Evolutionary conservation across 495 filamentous ascomycete species (phyloP), one percentile per base, ranked within the genome.

Genomic region (Daldinia decipiens): DNA sequence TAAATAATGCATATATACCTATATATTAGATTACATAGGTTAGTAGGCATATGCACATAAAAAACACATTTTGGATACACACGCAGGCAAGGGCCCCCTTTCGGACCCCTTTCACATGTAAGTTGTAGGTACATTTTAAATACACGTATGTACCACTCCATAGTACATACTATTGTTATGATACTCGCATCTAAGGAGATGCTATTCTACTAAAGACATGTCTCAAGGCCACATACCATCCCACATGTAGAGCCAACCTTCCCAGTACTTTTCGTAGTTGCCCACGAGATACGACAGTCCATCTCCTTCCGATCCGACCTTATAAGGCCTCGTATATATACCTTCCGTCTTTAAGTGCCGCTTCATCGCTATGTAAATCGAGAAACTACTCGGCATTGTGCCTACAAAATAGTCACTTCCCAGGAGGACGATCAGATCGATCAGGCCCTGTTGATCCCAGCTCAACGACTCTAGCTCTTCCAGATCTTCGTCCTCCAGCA

Each of bases 371-470:
- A 82, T 77, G 34, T 80, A 80, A 32, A 83, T 74, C 21, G 80
- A 82, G 69, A 84, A 84, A n/a, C 81, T 83, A 57, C 81, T 82
- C 1, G 81, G 82, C 62, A 78, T 83, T 7, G 81, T 74, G 0
- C 81, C 81, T 0, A 81, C 59, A 56, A 84, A 84, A 54, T 78
- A 80, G 50, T 83, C 76, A 34, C 78, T 76, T 8, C 78, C 79
- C 5, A 82, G 62, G 12, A 84, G 57, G 0, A 82, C 79, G 24
- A 83, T 67, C 19, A 80, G 79, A 52, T 84, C 82, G 1, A 84
- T 58, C 13, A 84, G 71, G 0, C 74, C 82, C 59, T 83, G 78
- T 65, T 83, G 82, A 62, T 84, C 82, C 82, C 82, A 84, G 27
- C 76, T 82, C 40, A 83, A 65, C 17, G 72, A 69, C 36, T 81